Evolutionary conservation across 2,329 filamentous ascomycete genomes (phyloP).

Genomic region (Ceratocystis diversiconidia): DNA sequence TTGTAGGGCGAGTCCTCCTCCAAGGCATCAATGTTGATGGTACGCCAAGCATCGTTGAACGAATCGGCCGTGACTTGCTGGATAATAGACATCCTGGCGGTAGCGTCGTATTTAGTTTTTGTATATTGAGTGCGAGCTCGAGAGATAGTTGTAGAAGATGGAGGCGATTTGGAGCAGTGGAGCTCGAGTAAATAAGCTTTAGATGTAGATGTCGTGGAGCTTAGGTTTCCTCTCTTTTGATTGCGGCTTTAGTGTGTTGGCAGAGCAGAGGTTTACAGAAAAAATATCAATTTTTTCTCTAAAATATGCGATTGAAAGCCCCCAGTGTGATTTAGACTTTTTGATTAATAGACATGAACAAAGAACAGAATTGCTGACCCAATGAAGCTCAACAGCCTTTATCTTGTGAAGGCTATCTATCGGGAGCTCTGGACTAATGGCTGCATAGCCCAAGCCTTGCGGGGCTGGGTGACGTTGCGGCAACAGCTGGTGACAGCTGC

Average conservation of each 20-base stretch:
- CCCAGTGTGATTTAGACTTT: neutral
- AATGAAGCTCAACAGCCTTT: neutral
- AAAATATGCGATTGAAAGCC: neutral
- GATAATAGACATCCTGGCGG: conserved; percentile 46
- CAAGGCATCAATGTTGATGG: conserved; percentile 85
- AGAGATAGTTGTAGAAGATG: neutral
- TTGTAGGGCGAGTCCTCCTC: conserved; percentile 82
- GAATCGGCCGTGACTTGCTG: conserved; percentile 48
- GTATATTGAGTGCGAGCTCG: neutral
- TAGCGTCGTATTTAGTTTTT: neutral
- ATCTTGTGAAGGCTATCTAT: neutral
- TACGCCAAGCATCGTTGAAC: conserved; percentile 58
- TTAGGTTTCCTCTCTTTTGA: neutral
- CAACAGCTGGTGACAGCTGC: neutral
- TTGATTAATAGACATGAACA: neutral
- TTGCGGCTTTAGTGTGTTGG: conserved; percentile 4
- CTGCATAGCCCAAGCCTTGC: conserved; percentile 13
- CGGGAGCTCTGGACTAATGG: conserved; percentile 1
- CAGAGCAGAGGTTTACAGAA: neutral
- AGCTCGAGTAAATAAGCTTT: conserved; percentile 10
- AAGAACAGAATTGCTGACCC: neutral
- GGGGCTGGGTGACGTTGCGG: conserved; percentile 7
- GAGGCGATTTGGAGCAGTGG: conserved; percentile 3
- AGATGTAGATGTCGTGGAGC: conserved; percentile 5
- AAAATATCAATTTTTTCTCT: neutral